Percentiles rank a stretch among this genome's conserved stretches.
Evolutionary conservation across 2,329 filamentous ascomycete species (phyloP).

Genomic region (Ceratocystis harringtonii): DNA sequence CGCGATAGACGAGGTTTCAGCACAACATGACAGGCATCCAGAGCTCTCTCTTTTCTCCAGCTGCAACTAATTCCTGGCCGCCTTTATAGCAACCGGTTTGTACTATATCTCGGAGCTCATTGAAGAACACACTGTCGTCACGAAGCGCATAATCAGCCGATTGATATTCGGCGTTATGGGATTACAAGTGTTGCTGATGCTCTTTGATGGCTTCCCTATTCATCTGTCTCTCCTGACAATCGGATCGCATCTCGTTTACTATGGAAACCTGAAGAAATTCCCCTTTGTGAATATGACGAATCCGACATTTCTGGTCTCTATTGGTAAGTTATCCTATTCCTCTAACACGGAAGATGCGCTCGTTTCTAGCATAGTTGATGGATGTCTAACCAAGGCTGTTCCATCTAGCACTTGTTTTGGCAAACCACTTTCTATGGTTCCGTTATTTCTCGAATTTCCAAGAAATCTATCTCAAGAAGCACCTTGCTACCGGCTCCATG

Average conservation of each 20-base stretch:
- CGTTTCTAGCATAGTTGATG: neutral
- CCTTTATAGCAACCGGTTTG: constrained; percentile 66
- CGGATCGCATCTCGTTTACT: constrained; percentile 67
- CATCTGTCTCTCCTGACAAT: constrained; percentile 60
- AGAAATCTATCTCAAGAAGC: constrained; percentile 36
- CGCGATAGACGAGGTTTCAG: neutral
- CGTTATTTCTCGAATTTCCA: constrained; percentile 64
- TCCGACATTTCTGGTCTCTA: constrained; percentile 72
- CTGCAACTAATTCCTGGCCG: neutral
- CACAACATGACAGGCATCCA: neutral
- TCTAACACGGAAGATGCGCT: neutral
- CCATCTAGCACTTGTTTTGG: constrained; percentile 55
- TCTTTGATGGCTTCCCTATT: constrained; percentile 78
- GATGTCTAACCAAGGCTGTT: neutral
- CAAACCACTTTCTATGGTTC: constrained; percentile 96
- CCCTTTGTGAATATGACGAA: constrained; percentile 73
- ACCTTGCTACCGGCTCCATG: constrained; percentile 32
- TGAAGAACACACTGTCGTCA: constrained; percentile 89
- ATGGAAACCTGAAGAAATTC: constrained; percentile 65
- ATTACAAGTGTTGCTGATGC: constrained; percentile 56
- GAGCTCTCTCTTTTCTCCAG: neutral
- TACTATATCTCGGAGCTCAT: constrained; percentile 98
- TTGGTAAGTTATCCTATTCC: constrained; percentile 39
- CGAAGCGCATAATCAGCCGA: constrained; percentile 69
- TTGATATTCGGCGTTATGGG: constrained; percentile 72